Conservation (phyloP, 352 stramenopile genomes). For the Phytophthora boehmeriae region DNA sequence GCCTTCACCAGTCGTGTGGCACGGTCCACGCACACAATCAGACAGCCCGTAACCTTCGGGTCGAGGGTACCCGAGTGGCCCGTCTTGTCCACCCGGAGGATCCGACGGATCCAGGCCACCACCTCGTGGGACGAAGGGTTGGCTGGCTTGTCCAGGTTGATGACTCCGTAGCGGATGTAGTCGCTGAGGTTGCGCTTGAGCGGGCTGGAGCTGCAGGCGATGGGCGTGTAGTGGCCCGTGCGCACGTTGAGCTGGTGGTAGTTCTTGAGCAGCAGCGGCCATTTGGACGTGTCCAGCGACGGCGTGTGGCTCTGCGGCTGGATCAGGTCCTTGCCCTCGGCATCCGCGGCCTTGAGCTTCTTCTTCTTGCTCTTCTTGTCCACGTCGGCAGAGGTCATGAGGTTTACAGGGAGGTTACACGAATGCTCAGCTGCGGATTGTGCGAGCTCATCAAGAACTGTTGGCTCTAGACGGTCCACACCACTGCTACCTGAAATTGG, state of each 20-base stretch:
- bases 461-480: not conserved
- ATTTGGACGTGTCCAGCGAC: slow-evolving; percentile 97
- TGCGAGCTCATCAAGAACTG: not conserved
- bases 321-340: slow-evolving; percentile 73
- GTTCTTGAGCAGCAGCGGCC: slow-evolving; percentile 99
- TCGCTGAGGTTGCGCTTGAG: slow-evolving; percentile 97
- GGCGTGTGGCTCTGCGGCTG: slow-evolving; percentile 80
- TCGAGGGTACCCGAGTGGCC: slow-evolving; percentile 99
- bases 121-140: slow-evolving; percentile 99
- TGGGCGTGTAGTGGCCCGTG: slow-evolving; percentile 99
- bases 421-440: slow-evolving; percentile 12
- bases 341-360: slow-evolving; percentile 79
- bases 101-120: slow-evolving; percentile 99
- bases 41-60: slow-evolving; percentile 99
- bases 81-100: slow-evolving; percentile 99
- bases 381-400: slow-evolving; percentile 70
- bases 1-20: slow-evolving; percentile 94
- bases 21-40: slow-evolving; percentile 99
- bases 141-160: slow-evolving; percentile 99
- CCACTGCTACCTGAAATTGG: not conserved
- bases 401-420: not conserved
- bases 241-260: slow-evolving; percentile 99
- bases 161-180: slow-evolving; percentile 99
- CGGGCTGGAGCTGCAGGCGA: slow-evolving; percentile 96
- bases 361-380: slow-evolving; percentile 91